These are phyloP conservation scores for Tricholoma flavovirens DNA, from an alignment of 768 basidiomycete genomes.

Conservation along the genomic window DNA sequence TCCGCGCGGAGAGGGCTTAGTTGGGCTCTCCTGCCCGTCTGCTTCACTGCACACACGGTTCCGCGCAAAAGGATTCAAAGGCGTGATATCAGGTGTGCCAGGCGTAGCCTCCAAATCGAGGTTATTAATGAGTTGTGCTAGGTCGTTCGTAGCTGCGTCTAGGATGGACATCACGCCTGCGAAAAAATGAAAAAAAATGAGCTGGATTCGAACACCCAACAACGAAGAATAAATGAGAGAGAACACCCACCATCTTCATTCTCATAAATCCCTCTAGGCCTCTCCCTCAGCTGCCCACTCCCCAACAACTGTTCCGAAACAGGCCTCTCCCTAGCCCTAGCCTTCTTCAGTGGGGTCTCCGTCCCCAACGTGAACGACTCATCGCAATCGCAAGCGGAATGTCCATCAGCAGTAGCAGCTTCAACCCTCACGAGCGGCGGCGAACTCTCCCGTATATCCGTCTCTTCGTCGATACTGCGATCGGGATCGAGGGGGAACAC, in stretches of 20 bases:
- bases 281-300: too few species aligned
- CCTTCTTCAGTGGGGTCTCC: too few species aligned
- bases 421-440: constrained; percentile 39
- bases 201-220: too few species aligned
- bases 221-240: constrained; percentile 1
- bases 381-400: constrained; percentile 24
- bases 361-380: constrained; percentile 14
- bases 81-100: constrained; percentile 42
- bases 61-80: constrained; percentile 28
- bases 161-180: constrained; percentile 60
- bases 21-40: constrained; percentile 26
- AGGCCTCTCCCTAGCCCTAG: constrained; percentile 48
- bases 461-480: too few species aligned
- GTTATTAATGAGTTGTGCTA: constrained; percentile 72
- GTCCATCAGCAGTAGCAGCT: constrained; percentile 50
- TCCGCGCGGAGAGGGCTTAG: constrained; percentile 12
- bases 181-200: too few species aligned
- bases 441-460: constrained; percentile 15
- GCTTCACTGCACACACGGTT: too few species aligned
- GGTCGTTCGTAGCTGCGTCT: constrained; percentile 76
- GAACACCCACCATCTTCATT: constrained; percentile 44
- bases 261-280: constrained; percentile 48
- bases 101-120: constrained; percentile 81
- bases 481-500: constrained; percentile 39
- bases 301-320: constrained; percentile 59